Evolutionary conservation across 768 basidiomycete species (phyloP), one percentile per base, ranked within the genome.

Genomic region (button mushroom (Agaricus bisporus)): DNA sequence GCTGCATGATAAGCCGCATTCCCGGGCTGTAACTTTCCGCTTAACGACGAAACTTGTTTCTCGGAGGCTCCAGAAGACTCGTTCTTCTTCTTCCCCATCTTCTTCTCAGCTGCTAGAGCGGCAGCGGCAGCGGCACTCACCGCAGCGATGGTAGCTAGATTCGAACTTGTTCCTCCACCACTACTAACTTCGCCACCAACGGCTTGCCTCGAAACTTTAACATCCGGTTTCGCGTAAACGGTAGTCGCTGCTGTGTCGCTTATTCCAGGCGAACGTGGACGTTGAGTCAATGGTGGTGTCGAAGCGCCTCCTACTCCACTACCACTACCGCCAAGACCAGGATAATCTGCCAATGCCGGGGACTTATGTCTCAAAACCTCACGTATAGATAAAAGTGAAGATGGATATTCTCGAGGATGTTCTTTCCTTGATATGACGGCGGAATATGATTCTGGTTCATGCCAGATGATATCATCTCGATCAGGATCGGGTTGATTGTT

Each of bases 351-450:
- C 8, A 15, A 10, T 5, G 63, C 60, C 7, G 76, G 72, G 6
- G 58, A 64, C 58, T 79, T 80, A 52, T 81, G 77, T 11, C 83
- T 73, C 5, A 88, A 66, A 8, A 85, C 85, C 29, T 85, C 83
- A 1, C 82, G 71, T 11, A 89, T 68, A 0, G 80, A 77, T 5
- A 85, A 66, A 0, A 86, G 60, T 1, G 79, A 76, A 0, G 82
- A 73, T 0, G 76, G 72, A 32, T 32, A 7, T 57, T 88, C 86
- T 15, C 78, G 74, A 0, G 82, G 77, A 58, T 84, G 77, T 54
- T 85, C 82, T 61, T 82, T 86, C 10, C 86, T 69, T 26, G 74
- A 76, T 54, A 86, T 78, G 11, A 80, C 73, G 0, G 83, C 77
- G 1, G 82, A 81, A 58, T 74, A 84, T 6, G 73, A 60, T 59